Evolutionary conservation across 768 basidiomycete genomes (phyloP).

Genomic region (Sutorius australiensis): DNA sequence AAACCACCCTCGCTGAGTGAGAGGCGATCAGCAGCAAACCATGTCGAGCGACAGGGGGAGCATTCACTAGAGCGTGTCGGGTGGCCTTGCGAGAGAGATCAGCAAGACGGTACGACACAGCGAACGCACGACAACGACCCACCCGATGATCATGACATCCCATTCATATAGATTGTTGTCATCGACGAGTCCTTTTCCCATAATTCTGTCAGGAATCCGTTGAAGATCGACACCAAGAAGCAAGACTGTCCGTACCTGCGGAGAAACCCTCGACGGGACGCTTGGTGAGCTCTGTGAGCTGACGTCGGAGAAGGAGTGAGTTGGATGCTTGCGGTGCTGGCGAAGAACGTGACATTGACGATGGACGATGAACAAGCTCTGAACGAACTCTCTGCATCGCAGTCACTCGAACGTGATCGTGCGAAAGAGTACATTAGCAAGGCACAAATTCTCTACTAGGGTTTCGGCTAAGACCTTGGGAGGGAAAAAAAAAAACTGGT

Average conservation of each 20-base stretch:
- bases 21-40: constrained; percentile 1
- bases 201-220: constrained; percentile 33
- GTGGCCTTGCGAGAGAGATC: constrained; percentile 54
- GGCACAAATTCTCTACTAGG: too few relatives aligned
- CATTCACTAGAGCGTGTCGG: constrained; percentile 87
- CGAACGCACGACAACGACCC: constrained; percentile 26
- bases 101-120: constrained; percentile 11
- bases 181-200: constrained; percentile 77
- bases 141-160: constrained; percentile 96
- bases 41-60: background rate
- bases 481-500: too few relatives aligned
- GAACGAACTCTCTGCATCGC: background rate
- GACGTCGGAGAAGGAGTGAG: constrained; percentile 68
- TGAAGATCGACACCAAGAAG: constrained; percentile 29
- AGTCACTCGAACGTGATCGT: constrained; percentile 18
- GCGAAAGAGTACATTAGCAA: constrained; percentile 10
- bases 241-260: constrained; percentile 56
- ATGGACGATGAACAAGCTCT: constrained; percentile 1
- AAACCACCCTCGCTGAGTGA: constrained; percentile 87
- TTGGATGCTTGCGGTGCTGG: constrained; percentile 33
- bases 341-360: constrained; percentile 21
- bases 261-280: constrained; percentile 95
- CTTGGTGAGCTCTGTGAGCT: constrained; percentile 84
- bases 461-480: too few relatives aligned
- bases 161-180: constrained; percentile 94